Percentiles rank a stretch among this genome's conserved stretches.
phyloP scores from a whole-genome alignment of 495 filamentous ascomycete species.

The Xylaria scruposa region DNA sequence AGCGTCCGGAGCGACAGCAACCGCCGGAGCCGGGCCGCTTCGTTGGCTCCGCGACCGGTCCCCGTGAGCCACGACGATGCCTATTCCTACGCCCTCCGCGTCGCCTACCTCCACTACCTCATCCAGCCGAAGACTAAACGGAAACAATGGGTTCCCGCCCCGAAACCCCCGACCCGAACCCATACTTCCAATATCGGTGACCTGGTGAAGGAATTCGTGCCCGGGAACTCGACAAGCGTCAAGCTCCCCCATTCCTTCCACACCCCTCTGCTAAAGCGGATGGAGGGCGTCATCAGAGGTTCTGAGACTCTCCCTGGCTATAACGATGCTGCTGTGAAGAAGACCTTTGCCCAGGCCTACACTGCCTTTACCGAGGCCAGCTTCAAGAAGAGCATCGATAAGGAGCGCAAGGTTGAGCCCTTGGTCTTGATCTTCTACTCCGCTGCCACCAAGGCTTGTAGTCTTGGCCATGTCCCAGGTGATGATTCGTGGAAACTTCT shows the following conservation, averaged over 20 bases:
- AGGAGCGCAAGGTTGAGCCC: constrained; percentile 92
- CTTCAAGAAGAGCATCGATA: constrained; percentile 88
- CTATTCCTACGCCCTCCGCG: constrained; percentile 86
- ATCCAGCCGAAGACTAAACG: constrained; percentile 88
- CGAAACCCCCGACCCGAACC: constrained; percentile 64
- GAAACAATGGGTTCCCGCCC: constrained; percentile 77
- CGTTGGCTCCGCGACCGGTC: constrained; percentile 44
- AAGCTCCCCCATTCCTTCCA: constrained; percentile 61
- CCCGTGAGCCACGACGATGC: constrained; percentile 71
- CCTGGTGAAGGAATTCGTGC: constrained; percentile 62
- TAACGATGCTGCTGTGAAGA: constrained; percentile 83
- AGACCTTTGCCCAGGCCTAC: constrained; percentile 88
- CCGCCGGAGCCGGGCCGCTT: constrained; percentile 45
- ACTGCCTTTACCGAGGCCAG: constrained; percentile 72
- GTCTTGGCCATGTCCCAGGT: constrained; percentile 78
- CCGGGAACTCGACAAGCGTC: constrained; percentile 47
- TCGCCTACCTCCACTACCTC: constrained; percentile 91
- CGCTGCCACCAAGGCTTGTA: constrained; percentile 76
- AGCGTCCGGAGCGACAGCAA: constrained; percentile 41
- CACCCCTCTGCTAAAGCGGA: constrained; percentile 78
- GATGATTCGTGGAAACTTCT: constrained; percentile 92
- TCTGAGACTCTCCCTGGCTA: constrained; percentile 72
- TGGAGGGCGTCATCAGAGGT: constrained; percentile 81
- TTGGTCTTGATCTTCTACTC: constrained; percentile 88
- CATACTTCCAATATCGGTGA: constrained; percentile 75